Conservation (phyloP, 2,329 filamentous ascomycete genomes). For the Colletotrichum lupini region DNA sequence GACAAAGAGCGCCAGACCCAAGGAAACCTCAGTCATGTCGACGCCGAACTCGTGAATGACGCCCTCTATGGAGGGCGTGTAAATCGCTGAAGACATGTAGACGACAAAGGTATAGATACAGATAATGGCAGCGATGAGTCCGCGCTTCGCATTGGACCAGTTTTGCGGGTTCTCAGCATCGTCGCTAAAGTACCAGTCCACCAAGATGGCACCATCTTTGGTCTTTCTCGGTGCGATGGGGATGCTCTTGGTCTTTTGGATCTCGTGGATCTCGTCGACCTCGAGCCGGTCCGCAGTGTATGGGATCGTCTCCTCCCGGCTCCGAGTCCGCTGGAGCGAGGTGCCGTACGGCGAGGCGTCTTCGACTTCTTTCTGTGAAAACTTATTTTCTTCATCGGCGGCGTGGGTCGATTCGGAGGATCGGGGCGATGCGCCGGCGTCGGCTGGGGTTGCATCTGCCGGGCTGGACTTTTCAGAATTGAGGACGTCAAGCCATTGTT, state of each 20-base stretch:
- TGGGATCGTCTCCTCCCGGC: conserved; percentile 38
- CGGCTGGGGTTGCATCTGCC: not conserved
- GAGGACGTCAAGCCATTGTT: conserved; percentile 48
- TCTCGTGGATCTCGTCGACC: conserved; percentile 47
- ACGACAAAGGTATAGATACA: conserved; percentile 71
- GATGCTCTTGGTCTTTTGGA: conserved; percentile 58
- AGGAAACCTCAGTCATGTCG: conserved; percentile 59
- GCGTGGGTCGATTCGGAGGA: conserved; percentile 26
- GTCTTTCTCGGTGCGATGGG: conserved; percentile 61
- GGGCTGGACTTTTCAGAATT: conserved; percentile 41
- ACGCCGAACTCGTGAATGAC: conserved; percentile 66
- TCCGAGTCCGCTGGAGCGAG: conserved; percentile 11
- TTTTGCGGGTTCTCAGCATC: conserved; percentile 67
- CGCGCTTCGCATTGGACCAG: conserved; percentile 58
- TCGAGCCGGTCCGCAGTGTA: conserved; percentile 47
- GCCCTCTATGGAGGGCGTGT: conserved; percentile 56
- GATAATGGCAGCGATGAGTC: conserved; percentile 55
- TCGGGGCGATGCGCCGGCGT: not conserved
- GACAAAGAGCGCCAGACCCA: conserved; percentile 72
- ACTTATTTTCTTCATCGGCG: conserved; percentile 17
- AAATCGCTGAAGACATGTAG: conserved; percentile 61
- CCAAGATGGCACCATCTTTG: conserved; percentile 61
- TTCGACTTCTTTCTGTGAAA: not conserved
- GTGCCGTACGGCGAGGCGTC: conserved; percentile 29
- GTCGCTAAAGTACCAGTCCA: conserved; percentile 66